Evolutionary conservation across 805 yeast genomes (phyloP), one percentile per base, ranked within the genome.

Genomic region (Candida caryicola): DNA sequence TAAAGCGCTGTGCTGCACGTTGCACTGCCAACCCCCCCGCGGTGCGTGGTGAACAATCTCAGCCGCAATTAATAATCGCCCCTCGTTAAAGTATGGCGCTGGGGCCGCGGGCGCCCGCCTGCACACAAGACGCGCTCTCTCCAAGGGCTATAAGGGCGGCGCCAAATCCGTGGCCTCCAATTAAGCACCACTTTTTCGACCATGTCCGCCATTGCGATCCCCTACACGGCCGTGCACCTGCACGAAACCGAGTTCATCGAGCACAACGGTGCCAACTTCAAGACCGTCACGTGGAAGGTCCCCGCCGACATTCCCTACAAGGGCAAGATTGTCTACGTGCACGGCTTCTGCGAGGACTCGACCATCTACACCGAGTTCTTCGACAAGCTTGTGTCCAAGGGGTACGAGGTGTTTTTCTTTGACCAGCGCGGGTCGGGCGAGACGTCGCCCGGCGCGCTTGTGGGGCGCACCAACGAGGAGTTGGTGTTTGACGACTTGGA

Each of bases 351-450:
- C 14, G 95, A 85, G 49, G 71, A 69, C 39, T 66, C 77, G 8
- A 51, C 56, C 14, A 38, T 76, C 1, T 82, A 80, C 51, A 58
- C 66, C 25, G 73, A 76, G 36, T 50, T 75, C 19, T 73, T 76
- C 52, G 89, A 85, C 49, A 61, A 65, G 3, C 54, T 83, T 38
- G 62, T 74, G 2, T 50, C 52, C 16, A 41, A 48, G 14, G 90
- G 91, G 0, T 82, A 73, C 54, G 89, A 84, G 49, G 66, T 75
- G 0, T 82, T 80, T 54, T 75, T 76, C 52, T 85, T 76, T 57
- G 88, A 81, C 55, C 91, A 84, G 58, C 67, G 90, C 53, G 95
- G 93, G 1, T 77, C 87, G 5, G 90, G 90, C 2, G 71, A 64
- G 36, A 82, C 90, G 0, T 71, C 79, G 1, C 71, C 74, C 1